Conservation (phyloP, 371 early-diverging fungal species). For the Conidiobolus incongruus region DNA sequence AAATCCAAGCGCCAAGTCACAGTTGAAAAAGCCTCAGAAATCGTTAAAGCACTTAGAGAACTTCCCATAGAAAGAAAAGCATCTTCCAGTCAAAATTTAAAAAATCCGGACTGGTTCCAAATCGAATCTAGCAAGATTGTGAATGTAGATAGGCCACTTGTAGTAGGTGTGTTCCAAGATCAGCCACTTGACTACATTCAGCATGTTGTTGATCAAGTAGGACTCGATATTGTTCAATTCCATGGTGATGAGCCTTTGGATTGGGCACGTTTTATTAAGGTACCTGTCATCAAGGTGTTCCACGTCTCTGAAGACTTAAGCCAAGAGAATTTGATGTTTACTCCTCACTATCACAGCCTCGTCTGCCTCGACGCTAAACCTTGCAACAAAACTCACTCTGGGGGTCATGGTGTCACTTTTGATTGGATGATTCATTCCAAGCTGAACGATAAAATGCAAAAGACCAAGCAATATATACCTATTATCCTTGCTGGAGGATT, state of each 20-base stretch:
- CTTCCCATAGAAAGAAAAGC: not conserved
- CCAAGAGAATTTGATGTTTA: conserved; percentile 12
- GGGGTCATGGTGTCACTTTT: conserved; percentile 44
- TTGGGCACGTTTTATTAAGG: conserved; percentile 35
- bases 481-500: conserved; percentile 82
- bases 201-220: conserved; percentile 27
- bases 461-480: conserved; percentile 16
- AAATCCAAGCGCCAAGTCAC: conserved; percentile 34
- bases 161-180: conserved; percentile 87
- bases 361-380: conserved; percentile 50
- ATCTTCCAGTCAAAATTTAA: not conserved
- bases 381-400: conserved; percentile 29
- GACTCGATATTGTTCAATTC: conserved; percentile 78
- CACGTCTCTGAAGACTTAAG: conserved; percentile 32
- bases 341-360: conserved; percentile 32
- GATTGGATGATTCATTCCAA: conserved; percentile 56
- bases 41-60: conserved; percentile 30
- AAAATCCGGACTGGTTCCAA: conserved; percentile 26
- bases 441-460: conserved; percentile 14
- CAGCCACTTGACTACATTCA: conserved; percentile 53
- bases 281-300: conserved; percentile 76
- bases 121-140: conserved; percentile 20
- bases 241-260: conserved; percentile 64
- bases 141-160: conserved; percentile 32
- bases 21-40: conserved; percentile 27